A percentile compares a stretch with the other conserved stretches of the same genome.
Conservation (phyloP, 192 early-diverging fungal genomes). For the Jimgerdemannia flammicorona region DNA sequence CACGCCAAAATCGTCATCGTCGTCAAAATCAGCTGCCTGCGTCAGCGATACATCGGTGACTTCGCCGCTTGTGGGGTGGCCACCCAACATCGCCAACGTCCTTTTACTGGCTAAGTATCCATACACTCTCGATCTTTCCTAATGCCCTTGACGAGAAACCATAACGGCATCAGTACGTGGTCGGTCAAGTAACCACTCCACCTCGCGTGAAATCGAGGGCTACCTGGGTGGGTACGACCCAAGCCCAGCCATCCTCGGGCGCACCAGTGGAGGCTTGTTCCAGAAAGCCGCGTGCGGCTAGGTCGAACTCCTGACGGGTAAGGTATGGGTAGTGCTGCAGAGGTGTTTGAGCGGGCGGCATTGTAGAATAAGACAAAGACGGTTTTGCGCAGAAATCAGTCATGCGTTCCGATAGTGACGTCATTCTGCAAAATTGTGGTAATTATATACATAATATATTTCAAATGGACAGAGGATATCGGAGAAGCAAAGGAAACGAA, state of each 20-base stretch:
- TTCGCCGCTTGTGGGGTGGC: too few relatives aligned
- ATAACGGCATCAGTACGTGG: background rate
- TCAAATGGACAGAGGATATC: too few relatives aligned
- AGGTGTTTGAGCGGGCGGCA: background rate
- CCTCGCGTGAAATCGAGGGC: background rate
- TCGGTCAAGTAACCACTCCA: background rate
- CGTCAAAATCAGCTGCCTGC: background rate
- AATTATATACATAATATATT: too few relatives aligned
- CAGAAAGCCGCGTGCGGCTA: background rate
- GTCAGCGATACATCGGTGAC: background rate
- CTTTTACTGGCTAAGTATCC: background rate
- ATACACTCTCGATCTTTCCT: background rate
- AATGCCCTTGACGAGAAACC: background rate
- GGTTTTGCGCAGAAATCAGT: too few relatives aligned
- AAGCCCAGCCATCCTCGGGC: background rate
- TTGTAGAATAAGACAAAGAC: background rate
- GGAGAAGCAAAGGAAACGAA: too few relatives aligned
- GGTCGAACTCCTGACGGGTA: background rate
- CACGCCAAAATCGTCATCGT: conserved; percentile 6
- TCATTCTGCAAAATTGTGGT: too few relatives aligned
- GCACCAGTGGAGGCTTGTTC: background rate
- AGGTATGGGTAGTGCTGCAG: background rate
- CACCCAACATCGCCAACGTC: background rate
- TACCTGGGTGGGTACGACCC: background rate
- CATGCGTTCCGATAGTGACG: too few relatives aligned